Evolutionary conservation across 1,284 basidiomycete genomes (phyloP), one percentile per base, ranked within the genome.

Genomic region (Neolentinus lepideus): DNA sequence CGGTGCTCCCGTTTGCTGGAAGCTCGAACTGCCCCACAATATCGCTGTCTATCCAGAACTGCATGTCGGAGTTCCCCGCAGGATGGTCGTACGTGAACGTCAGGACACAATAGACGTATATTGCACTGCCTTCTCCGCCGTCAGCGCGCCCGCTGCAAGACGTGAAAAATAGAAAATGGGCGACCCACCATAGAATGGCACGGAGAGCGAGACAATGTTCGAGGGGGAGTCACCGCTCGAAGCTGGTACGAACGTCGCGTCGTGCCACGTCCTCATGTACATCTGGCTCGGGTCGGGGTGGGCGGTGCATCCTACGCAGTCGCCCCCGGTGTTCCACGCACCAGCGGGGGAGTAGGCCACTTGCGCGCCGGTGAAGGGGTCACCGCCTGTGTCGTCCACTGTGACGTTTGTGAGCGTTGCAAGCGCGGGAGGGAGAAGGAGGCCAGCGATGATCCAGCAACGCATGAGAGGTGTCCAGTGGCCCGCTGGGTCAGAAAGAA

Each of bases 361-460:
- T 16, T 54, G 24, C 8, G 48, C 52, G 2, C 70, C 68, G 8
- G 70, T 69, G 9, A 67, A 54, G 2, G 72, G 64, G 56, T 74
- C 70, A 16, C 72, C 69, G n/a, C 64, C 62, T 0, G 71, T 64
- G 58, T 79, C 76, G 61, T 79, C 76, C 38, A 79, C 72, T 0
- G 74, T 70, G 1, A 72, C 64, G 58, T 74, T 75, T 22, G 70
- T 65, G 1, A 71, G 59, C 2, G 63, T 61, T 24, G 64, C 67
- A 12, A 43, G 38, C 6, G 16, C 38, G 16, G 47, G 59, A n/a
- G 55, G 57, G 56, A 43, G 16, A n/a, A 43, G 19, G 8, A 43
- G 16, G 38, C 38, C 19, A 16, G 38, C 19, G 16, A 43, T 4
- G 38, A 43, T 43, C 38, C 38, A 43, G 38, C 38, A 6, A n/a